phyloP scores from a whole-genome alignment of 768 basidiomycete species.

The Ramaria rubella region DNA sequence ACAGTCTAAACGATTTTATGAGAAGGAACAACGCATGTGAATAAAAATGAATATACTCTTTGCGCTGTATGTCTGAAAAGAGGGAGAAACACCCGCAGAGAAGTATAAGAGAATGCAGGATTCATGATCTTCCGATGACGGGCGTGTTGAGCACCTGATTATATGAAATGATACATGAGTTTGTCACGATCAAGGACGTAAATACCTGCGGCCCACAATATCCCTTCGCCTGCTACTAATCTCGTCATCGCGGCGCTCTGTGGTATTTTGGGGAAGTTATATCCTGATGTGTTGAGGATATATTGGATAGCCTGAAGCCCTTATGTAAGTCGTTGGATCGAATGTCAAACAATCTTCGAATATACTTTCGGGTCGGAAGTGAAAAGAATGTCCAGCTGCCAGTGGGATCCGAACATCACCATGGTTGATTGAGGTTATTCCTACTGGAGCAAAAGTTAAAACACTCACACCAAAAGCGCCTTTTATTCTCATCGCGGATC shows the following conservation, averaged over 20 bases:
- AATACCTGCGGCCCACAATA: slow-evolving; percentile 17
- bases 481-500: too few species aligned
- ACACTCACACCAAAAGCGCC: not conserved
- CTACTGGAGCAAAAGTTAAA: too few species aligned
- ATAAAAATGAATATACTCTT: not conserved
- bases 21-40: too few species aligned
- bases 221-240: slow-evolving; percentile 33
- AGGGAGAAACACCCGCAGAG: slow-evolving; percentile 21
- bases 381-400: not conserved
- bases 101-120: slow-evolving; percentile 22
- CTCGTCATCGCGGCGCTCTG: not conserved
- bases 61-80: slow-evolving; percentile 20
- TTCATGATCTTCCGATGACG: slow-evolving; percentile 30
- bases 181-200: not conserved
- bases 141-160: slow-evolving; percentile 18
- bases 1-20: not conserved
- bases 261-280: slow-evolving; percentile 20
- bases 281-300: slow-evolving; percentile 24
- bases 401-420: not conserved
- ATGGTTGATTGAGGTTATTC: not conserved
- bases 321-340: not conserved
- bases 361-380: not conserved
- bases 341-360: not conserved
- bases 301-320: slow-evolving; percentile 19
- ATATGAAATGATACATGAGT: too few species aligned